Conservation (phyloP, 148 eudicot genomes). For the Polygonum aviculare region DNA sequence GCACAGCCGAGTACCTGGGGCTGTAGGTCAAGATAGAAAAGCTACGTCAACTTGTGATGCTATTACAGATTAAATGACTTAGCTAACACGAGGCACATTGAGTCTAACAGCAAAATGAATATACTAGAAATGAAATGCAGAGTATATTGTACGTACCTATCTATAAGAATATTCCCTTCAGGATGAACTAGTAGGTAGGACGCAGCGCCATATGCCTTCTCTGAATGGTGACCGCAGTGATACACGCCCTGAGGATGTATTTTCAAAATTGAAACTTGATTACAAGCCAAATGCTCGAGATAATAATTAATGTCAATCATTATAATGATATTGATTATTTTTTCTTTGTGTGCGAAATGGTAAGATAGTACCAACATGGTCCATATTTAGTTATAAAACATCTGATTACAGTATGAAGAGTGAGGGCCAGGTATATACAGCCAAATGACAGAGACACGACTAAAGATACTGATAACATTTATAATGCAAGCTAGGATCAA, state of each 20-base stretch:
- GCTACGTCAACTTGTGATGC: not conserved
- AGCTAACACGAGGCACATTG: not conserved
- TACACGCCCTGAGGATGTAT: slow-evolving; percentile 28
- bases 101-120: not conserved
- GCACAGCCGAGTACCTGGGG: slow-evolving; percentile 33
- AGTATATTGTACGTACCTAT: slow-evolving; percentile 23
- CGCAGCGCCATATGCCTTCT: slow-evolving; percentile 43
- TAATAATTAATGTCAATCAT: not conserved
- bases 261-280: not conserved
- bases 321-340: no score
- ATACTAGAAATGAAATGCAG: not conserved
- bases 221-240: slow-evolving; percentile 55
- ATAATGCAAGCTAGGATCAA: no score
- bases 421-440: no score
- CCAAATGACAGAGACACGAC: no score
- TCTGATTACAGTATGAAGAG: no score
- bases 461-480: no score
- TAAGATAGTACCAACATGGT: no score
- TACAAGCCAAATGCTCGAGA: not conserved
- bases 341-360: no score
- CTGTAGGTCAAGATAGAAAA: slow-evolving; percentile 18
- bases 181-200: slow-evolving; percentile 39
- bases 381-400: no score
- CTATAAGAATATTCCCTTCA: slow-evolving; percentile 44
- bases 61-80: not conserved